A percentile compares a stretch with the other conserved stretches of the same genome.
Evolutionary conservation across 2,329 filamentous ascomycete genomes (phyloP).

Genomic region (Microthyrium microscopicum): DNA sequence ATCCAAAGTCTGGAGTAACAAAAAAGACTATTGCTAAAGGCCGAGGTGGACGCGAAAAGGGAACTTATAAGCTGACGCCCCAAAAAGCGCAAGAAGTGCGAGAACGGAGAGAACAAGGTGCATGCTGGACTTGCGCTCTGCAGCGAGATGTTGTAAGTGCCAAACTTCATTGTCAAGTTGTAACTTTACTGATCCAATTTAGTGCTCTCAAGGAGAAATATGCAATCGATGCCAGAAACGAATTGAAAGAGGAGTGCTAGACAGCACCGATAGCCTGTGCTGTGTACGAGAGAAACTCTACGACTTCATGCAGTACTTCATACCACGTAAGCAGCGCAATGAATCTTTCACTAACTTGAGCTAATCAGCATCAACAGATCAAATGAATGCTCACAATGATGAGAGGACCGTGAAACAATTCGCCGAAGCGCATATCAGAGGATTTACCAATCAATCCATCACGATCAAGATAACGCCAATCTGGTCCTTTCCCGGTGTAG

Average conservation of each 20-base stretch:
- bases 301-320: constrained; percentile 26
- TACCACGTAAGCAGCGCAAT: constrained; percentile 18
- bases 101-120: constrained; percentile 29
- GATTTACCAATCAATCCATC: constrained; percentile 21
- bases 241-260: constrained; percentile 20
- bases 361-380: no score
- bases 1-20: no score
- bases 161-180: constrained; percentile 2
- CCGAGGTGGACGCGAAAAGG: no score
- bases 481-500: constrained; percentile 25
- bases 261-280: constrained; percentile 23
- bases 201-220: constrained; percentile 23
- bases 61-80: no score
- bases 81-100: no score
- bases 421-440: constrained; percentile 20
- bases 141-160: constrained; percentile 27
- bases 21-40: no score
- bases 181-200: constrained; percentile 5
- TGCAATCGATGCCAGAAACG: constrained; percentile 24
- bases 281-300: constrained; percentile 30
- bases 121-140: constrained; percentile 32
- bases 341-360: constrained; percentile 16
- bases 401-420: constrained; percentile 25
- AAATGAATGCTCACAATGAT: no score
- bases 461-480: constrained; percentile 27